These are phyloP conservation scores for Mycosphaerella arachidis DNA, from an alignment of 2,329 filamentous ascomycete genomes.

Conservation along the genomic window DNA sequence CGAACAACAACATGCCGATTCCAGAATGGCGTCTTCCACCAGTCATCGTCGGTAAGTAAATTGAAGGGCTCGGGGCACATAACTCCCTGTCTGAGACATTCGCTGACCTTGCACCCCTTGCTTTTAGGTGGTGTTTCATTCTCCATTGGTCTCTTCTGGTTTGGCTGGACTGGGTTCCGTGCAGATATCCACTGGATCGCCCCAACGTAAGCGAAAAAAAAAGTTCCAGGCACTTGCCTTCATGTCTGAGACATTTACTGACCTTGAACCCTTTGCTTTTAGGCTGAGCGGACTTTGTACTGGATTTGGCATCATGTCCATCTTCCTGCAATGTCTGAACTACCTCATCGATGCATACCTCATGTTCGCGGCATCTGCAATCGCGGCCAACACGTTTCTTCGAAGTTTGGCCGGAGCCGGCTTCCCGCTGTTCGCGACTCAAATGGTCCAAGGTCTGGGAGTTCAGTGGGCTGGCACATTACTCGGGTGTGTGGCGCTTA, in stretches of 20 bases:
- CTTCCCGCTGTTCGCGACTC: conserved; percentile 51
- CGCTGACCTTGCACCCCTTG: too few relatives aligned
- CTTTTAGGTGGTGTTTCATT: too few relatives aligned
- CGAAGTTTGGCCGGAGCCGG: conserved; percentile 47
- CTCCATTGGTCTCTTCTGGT: conserved; percentile 37
- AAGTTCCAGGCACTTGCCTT: too few relatives aligned
- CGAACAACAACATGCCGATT: conserved; percentile 39
- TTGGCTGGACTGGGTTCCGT: conserved; percentile 41
- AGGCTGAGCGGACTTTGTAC: conserved; percentile 34
- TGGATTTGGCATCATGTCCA: conserved; percentile 40
- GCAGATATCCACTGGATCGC: conserved; percentile 41
- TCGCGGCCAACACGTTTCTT: conserved; percentile 38
- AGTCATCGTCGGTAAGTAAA: conserved; percentile 38
- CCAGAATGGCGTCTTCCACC: conserved; percentile 44
- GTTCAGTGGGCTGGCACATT: conserved; percentile 43
- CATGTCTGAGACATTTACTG: too few relatives aligned
- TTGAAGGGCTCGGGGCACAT: too few relatives aligned
- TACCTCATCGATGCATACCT: conserved; percentile 53
- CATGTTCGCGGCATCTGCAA: conserved; percentile 42
- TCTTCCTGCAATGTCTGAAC: conserved; percentile 39
- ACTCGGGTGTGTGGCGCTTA: conserved; percentile 41
- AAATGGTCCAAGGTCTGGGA: conserved; percentile 52
- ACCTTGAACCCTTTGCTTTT: too few relatives aligned
- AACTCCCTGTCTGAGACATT: too few relatives aligned
- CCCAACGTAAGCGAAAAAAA: conserved; percentile 28